Base-by-base conservation (phyloP, 2,329 filamentous ascomycete genomes). In the Fusarium lyarnte region DNA sequence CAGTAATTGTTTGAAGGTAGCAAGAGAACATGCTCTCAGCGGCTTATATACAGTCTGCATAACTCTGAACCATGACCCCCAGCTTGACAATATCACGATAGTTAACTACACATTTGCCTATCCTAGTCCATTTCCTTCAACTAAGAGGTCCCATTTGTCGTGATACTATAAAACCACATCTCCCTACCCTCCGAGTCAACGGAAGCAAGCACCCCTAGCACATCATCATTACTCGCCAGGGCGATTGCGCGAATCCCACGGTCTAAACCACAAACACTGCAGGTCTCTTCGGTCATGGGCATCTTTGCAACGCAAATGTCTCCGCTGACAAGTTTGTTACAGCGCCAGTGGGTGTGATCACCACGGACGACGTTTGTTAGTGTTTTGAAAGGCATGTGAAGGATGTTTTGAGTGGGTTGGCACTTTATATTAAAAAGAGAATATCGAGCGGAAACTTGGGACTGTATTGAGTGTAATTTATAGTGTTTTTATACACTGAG, bases 401-500 rank as follows among this genome's bases (percentile, higher is more conserved):
- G 0, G 36, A 14, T 3, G 7, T 21, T 27, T 9, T 11, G 47
- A 11, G 12, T 16, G 10, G 8, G 13, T 23, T 31, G 10, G 10
- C 21, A 12, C 6, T 31, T 31, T 31, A 10, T 12, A 7, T 4
- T 8, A 25, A 11, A 21, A n/a, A 43, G 10, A 25, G 17, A 16
- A 8, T 19, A 10, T 25, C 2, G 25, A 42, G 3, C 6, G 7
- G 10, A 47, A 31, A 7, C 1, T 6, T 8, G 0, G 10, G 14
- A 12, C 4, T 19, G 29, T 33, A 47, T 47, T 47, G 4, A 8
- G 16, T 23, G 12, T 31, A 23, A 1, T 27, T 52, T 52, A 52
- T 27, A 52, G 19, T 17, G 11, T 12, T 5, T 7, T 0, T n/a
- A 0, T 12, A 4, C 2, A 2, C 23, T 27, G 23, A 52, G n/a